Base-by-base conservation (phyloP, 768 basidiomycete genomes). In the Sarcodon sp. region DNA sequence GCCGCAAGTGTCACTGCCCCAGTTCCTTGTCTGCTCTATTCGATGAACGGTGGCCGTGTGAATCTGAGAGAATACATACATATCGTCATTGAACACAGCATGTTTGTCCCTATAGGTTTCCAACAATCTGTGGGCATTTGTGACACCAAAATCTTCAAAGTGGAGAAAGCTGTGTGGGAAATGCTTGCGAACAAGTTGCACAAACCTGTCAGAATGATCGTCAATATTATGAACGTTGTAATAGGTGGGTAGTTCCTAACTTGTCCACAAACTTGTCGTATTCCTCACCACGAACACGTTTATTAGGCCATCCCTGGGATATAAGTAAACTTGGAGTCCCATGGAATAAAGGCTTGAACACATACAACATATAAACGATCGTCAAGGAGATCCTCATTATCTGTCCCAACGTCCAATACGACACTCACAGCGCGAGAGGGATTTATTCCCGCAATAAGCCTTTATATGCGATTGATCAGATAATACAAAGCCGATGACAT, bases 101-200 rank as follows among this genome's bases (percentile, higher is more conserved):
- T 85, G 83, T n/a, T 71, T 62, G 38, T 75, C 69, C 7, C 71
- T 68, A 61, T 85, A 88, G 35, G 67, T 64, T 37, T 78, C 69
- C 35, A 91, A 68, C 1, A 90, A 61, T 13, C 75, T 64, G 50
- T 83, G 76, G 0, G 88, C 87, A 52, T 90, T 89, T 31, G 72
- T 71, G 2, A 85, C 78, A 3, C 87, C 87, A 51, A 89, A 89
- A 56, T 91, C 87, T 58, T 92, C 88, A 48, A 91, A 89, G 59
- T 93, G 88, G 3, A 87, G 65, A 3, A 90, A 69, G 57, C 72
- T 66, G 49, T 73, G 65, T 0, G 83, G 82, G 52, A 75, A 72
- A 58, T 88, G 62, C 59, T 87, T 88, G 43, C 79, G 72, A 6
- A 89, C 78, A 9, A 89, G 69, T 53, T 82, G 80, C 3, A 89